Percentiles rank a stretch among this genome's conserved stretches.
Conservation (phyloP, 2,329 filamentous ascomycete genomes). For the Penicillium sp. region DNA sequence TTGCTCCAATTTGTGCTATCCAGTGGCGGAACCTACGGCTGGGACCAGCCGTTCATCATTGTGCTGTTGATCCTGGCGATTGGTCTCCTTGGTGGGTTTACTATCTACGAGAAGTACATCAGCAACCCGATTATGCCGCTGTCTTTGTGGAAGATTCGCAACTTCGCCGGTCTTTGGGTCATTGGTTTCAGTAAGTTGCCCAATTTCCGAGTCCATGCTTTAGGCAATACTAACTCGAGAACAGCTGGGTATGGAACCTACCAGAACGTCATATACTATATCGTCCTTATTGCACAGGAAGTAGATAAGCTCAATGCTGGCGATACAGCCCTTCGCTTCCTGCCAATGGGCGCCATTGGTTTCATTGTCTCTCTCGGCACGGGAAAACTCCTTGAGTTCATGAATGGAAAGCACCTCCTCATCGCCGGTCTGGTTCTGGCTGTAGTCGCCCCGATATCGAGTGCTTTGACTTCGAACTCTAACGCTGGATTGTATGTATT, state of each 20-base stretch:
- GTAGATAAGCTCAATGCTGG: slow-evolving; percentile 40
- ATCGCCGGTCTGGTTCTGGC: slow-evolving; percentile 35
- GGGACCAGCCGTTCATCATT: slow-evolving; percentile 47
- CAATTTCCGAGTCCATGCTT: rapidly evolving
- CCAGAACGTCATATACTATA: slow-evolving; percentile 44
- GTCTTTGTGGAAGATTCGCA: slow-evolving; percentile 46
- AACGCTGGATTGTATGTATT: slow-evolving; percentile 26
- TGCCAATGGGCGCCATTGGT: slow-evolving; percentile 43
- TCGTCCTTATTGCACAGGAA: slow-evolving; percentile 43
- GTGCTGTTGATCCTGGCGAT: slow-evolving; percentile 41
- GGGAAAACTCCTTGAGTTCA: slow-evolving; percentile 37
- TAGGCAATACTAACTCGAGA: slow-evolving; percentile 5
- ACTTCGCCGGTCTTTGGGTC: slow-evolving; percentile 47
- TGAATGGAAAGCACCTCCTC: slow-evolving; percentile 40
- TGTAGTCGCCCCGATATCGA: slow-evolving; percentile 40
- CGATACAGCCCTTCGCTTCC: slow-evolving; percentile 40
- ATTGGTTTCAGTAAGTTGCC: slow-evolving; percentile 39
- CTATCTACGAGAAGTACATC: slow-evolving; percentile 44
- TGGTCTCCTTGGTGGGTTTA: slow-evolving; percentile 39
- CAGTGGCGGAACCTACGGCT: slow-evolving; percentile 47
- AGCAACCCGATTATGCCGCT: slow-evolving; percentile 47
- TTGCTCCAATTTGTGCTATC: slow-evolving; percentile 46
- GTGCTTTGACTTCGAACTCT: slow-evolving; percentile 24
- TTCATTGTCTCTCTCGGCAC: slow-evolving; percentile 38
- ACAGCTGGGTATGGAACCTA: slow-evolving; percentile 44